Base-by-base conservation (phyloP, 768 basidiomycete genomes). In the Chalciporus pseudorubinellus region DNA sequence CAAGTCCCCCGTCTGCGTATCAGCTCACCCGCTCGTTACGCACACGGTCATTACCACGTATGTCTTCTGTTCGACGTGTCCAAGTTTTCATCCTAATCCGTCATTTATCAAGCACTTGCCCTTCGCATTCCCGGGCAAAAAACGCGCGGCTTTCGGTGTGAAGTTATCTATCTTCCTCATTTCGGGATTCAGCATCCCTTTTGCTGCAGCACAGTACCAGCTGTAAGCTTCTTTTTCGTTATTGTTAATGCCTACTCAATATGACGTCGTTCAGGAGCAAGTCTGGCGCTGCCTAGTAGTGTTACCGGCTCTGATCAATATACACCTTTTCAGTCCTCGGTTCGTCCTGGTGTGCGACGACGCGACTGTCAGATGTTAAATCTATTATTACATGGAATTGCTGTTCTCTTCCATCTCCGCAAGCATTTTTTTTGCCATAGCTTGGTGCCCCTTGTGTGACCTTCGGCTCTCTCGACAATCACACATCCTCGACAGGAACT, bases 151-250 rank as follows among this genome's bases (percentile, higher is more conserved):
- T 11, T 83, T 82, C 51, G 72, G 60, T 14, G 19, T 61, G 33
- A 70, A 70, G 47, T 58, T 72, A 3, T 60, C 60, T 22, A 55
- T 53, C 46, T 73, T 61, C 68, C 74, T 90, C 49, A 43, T 65
- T 13, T 52, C 72, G 12, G 88, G 87, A 12, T 87, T 88, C 67
- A 67, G 77, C 50, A 79, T 89, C 55, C 88, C 88, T 22, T 83
- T 90, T 67, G 56, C 77, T 48, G 87, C 86, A 6, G 72, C 80
- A 5, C 67, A 62, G 34, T 81, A 76, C 62, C 87, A 89, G 67
- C 56, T 90, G 88, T 90, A 59, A 57, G 88, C 73, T 16, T 44
- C 34, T 36, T 24, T 1, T 14, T 20, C 6, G 16, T 8, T 12
- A 40, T 24, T 3, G 16, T 14, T 3, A 29, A 21, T 26, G 29